These are phyloP conservation scores for Lipomyces sp. DNA, from an alignment of 805 yeast genomes.

Conservation along the genomic window DNA sequence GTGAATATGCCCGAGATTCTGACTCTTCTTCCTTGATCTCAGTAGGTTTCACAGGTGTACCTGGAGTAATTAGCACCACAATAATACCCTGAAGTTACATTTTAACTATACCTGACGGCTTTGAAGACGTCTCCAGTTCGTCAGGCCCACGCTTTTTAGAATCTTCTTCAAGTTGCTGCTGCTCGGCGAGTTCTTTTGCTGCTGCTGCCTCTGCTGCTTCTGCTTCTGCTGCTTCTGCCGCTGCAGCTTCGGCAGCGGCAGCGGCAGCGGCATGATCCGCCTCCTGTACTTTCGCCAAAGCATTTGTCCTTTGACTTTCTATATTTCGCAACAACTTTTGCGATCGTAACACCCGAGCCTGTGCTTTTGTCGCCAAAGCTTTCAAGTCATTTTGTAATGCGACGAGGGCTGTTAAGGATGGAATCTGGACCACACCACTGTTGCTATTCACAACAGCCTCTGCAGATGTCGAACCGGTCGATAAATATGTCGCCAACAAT, in stretches of 20 bases:
- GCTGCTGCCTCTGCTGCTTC: conserved; percentile 6
- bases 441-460: conserved; percentile 2
- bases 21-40: conserved; percentile 1
- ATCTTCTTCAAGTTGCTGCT: conserved; percentile 5
- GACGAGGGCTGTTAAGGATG: conserved; percentile 15
- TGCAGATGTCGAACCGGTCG: conserved; percentile 17
- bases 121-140: neutral
- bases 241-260: conserved; percentile 8
- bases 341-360: conserved; percentile 20
- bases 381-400: conserved; percentile 25
- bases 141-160: neutral
- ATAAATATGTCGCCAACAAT: conserved; percentile 12
- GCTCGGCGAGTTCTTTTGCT: conserved; percentile 7
- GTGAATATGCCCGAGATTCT: neutral
- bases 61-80: neutral
- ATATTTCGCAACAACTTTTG: conserved; percentile 17
- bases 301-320: conserved; percentile 17
- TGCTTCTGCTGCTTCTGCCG: neutral
- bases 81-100: neutral
- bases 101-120: neutral
- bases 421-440: conserved; percentile 10
- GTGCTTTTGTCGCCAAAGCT: conserved; percentile 21
- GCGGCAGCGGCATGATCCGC: conserved; percentile 17
- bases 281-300: conserved; percentile 7
- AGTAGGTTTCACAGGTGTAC: neutral